Percentiles rank a stretch among this genome's conserved stretches.
Conservation (phyloP, 805 yeast species). For the Yamadazyma scolyti region DNA sequence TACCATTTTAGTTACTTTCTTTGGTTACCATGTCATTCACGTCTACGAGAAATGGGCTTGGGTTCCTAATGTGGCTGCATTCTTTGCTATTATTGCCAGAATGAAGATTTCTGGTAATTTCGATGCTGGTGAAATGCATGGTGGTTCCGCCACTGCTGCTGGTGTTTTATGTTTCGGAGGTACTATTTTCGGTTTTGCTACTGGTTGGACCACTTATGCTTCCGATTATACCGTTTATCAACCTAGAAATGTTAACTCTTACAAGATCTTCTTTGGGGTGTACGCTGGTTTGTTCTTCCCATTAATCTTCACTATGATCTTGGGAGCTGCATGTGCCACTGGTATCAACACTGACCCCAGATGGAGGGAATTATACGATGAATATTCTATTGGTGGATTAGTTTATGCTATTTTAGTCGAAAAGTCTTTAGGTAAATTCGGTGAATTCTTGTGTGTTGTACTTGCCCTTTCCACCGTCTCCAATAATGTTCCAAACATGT, state of each 20-base stretch:
- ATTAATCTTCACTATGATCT: constrained; percentile 63
- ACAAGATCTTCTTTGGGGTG: constrained; percentile 62
- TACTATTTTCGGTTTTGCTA: constrained; percentile 79
- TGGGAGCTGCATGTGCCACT: constrained; percentile 85
- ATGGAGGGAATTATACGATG: constrained; percentile 26
- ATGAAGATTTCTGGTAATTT: constrained; percentile 66
- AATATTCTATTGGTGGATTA: constrained; percentile 59
- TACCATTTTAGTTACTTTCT: constrained; percentile 71
- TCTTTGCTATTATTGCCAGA: constrained; percentile 76
- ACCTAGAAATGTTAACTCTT: constrained; percentile 58
- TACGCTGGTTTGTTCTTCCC: constrained; percentile 65
- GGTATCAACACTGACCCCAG: constrained; percentile 46
- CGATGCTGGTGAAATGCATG: constrained; percentile 32
- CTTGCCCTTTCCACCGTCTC: constrained; percentile 84
- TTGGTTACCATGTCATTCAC: constrained; percentile 84
- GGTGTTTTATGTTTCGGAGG: constrained; percentile 77
- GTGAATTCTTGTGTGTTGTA: constrained; percentile 83
- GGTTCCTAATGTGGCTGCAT: constrained; percentile 75
- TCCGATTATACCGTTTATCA: constrained; percentile 90
- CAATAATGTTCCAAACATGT: constrained; percentile 91
- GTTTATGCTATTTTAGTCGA: constrained; percentile 73
- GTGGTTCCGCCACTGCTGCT: constrained; percentile 72
- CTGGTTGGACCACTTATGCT: constrained; percentile 94
- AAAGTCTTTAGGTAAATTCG: constrained; percentile 82
- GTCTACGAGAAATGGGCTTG: constrained; percentile 80